These are phyloP conservation scores for Plectosphaerella cucumerina DNA, from an alignment of 2,329 filamentous ascomycete genomes.

Conservation along the genomic window DNA sequence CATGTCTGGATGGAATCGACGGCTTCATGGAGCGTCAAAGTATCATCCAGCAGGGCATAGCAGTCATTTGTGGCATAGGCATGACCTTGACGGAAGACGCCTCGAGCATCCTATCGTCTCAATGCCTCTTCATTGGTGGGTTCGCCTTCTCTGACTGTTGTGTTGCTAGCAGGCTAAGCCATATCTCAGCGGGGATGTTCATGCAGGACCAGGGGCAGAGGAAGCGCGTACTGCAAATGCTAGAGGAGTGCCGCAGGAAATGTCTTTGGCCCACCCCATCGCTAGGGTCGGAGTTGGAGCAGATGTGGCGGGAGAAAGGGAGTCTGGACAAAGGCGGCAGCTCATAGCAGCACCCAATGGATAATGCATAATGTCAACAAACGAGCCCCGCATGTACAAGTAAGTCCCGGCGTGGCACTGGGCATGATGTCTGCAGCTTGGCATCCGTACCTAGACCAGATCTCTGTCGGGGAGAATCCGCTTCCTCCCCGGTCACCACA, in stretches of 20 bases:
- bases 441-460: neutral
- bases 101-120: slow-evolving; percentile 17
- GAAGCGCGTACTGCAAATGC: neutral
- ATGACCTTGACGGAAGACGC: slow-evolving; percentile 16
- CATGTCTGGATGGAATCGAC: slow-evolving; percentile 10
- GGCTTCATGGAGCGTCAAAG: slow-evolving; percentile 13
- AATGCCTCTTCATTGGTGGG: slow-evolving; percentile 17
- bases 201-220: slow-evolving; percentile 4
- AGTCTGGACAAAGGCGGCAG: neutral
- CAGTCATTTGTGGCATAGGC: slow-evolving; percentile 16
- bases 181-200: slow-evolving; percentile 4
- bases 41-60: slow-evolving; percentile 14
- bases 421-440: too few species aligned
- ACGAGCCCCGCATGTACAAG: too few species aligned
- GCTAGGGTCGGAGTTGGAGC: slow-evolving; percentile 4
- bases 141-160: neutral
- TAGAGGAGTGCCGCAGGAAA: slow-evolving; percentile 3
- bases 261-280: slow-evolving; percentile 6
- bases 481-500: neutral
- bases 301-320: neutral
- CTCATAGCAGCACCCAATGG: neutral
- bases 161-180: neutral
- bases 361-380: too few species aligned
- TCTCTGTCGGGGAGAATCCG: neutral
- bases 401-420: too few species aligned